Base-by-base conservation (phyloP, 2,329 filamentous ascomycete species). In the Lasiodiplodia theobromae region DNA sequence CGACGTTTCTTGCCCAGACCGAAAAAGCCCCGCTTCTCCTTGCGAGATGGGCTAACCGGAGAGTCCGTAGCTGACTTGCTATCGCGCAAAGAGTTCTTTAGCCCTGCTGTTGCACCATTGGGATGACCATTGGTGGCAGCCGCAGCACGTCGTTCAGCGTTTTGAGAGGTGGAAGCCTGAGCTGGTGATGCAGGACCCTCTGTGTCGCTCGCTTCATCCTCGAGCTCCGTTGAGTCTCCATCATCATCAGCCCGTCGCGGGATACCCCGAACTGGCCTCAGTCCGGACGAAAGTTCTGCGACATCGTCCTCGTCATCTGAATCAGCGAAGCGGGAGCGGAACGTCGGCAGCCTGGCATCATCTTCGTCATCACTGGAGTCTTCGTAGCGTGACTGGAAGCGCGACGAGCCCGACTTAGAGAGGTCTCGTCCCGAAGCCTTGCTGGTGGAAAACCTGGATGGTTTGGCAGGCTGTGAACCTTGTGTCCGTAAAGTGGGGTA, bases 361-460 rank as follows among this genome's bases (percentile, higher is more conserved):
- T 68, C 63, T 10, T 83, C 82, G 31, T 80, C 80, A 54, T 93
- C 91, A 74, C 91, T 93, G 1, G 91, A 93, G 73, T 93, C 90
- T 1, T 83, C 88, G 73, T 93, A 91, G 0, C 91, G 88, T 73
- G 76, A 79, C 67, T 75, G 76, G 71, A 79, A 78, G 1, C 73
- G 69, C 11, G 47, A 54, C 8, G 65, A 67, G 31, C 28, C 40
- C 38, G 57, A 47, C 37, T 65, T 68, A 28, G 60, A 16, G 21
- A 37, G 4, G 21, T 21, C 28, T 52, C 52, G 52, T 5, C 25
- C 21, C 4, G 60, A 23, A 12, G 44, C 11, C 28, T 63, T 63
- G 12, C 44, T 47, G 10, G 25, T 25, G 6, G 56, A 56, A 21
- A 65, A 68, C 23, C 31, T 47, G 44, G 56, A 54, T 7, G 54